Base-by-base conservation (phyloP, 2,329 filamentous ascomycete species). In the Metarhizium sp. region DNA sequence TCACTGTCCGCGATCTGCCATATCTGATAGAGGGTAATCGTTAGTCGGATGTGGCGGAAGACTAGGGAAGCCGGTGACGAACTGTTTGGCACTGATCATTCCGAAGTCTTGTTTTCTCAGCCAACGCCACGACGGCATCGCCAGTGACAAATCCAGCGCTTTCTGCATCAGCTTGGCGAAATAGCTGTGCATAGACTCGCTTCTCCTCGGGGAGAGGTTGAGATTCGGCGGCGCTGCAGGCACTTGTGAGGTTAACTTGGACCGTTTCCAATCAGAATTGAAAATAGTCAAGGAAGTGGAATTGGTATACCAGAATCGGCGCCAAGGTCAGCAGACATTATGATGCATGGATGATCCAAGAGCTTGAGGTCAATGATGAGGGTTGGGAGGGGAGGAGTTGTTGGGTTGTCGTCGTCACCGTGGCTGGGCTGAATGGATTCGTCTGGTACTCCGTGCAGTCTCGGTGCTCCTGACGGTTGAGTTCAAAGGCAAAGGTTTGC, bases 1-100 rank as follows among this genome's bases (percentile, higher is more conserved):
- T 97, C 92, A 62, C 84, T 91, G 75, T 99, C 94, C 63, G 94
- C 92, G 70, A 99, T 94, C 75, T 97, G 92, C 94, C 94, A 99
- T 79, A 99, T 97, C 88, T 96, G 25, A 71, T 32, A 8, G 54
- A 30, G 46, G 45, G 29, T 25, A 20, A 50, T 38, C 29, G 54
- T 59, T 47, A 60, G 56, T 54, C 51, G 52, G 45, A 52, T 30
- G 42, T 36, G 11, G 42, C 42, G 48, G 46, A 43, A 14, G 40
- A 14, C 29, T 5, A n/a, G 10, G 34, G 25, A 11, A 36, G 14
- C 10, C 7, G 42, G 49, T 5, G 16, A 77, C 83, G 63, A 74
- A 92, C 89, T 82, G 95, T 86, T 71, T 92, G 94, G 57, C 99
- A 79, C 51, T 94, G 80, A 59, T 89, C 85, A 54, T 92, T 90